Evolutionary conservation across 257 asterid species (phyloP).

Genomic region (Hygrophila difformis): DNA sequence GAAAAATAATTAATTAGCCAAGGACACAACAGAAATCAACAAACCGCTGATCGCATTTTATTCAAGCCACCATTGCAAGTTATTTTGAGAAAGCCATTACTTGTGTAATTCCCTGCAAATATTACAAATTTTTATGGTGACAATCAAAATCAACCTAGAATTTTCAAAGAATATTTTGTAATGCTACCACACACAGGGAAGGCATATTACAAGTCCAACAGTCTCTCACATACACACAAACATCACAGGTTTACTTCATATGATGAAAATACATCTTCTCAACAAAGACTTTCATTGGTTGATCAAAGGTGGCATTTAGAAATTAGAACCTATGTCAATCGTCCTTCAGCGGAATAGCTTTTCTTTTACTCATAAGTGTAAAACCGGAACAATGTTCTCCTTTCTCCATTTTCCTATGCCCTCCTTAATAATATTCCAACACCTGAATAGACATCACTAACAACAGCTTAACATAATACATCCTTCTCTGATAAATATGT

Average conservation of each 20-base stretch:
- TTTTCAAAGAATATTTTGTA: slow-evolving; percentile 1
- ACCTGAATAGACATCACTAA: too few species aligned
- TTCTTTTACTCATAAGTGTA: not conserved
- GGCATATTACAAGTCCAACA: not conserved
- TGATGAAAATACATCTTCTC: slow-evolving; percentile 4
- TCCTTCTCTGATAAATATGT: too few species aligned
- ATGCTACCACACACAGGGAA: slow-evolving; percentile 4
- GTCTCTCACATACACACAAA: not conserved
- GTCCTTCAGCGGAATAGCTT: not conserved
- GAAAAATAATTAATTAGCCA: slow-evolving; percentile 14
- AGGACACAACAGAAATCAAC: slow-evolving; percentile 13
- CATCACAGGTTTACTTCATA: not conserved
- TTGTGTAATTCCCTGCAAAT: slow-evolving; percentile 65
- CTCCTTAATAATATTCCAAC: slow-evolving; percentile 8
- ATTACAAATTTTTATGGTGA: too few species aligned
- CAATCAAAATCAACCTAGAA: too few species aligned
- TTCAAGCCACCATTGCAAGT: slow-evolving; percentile 96
- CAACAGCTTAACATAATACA: slow-evolving; percentile 12
- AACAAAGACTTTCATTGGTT: not conserved
- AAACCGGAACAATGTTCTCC: not conserved
- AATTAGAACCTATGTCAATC: not conserved
- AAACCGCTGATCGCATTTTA: slow-evolving; percentile 96
- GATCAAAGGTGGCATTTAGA: not conserved
- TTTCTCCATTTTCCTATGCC: too few species aligned
- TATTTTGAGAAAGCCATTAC: slow-evolving; percentile 77